Evolutionary conservation across 768 basidiomycete species (phyloP).

Genomic region (Jaapia argillacea): DNA sequence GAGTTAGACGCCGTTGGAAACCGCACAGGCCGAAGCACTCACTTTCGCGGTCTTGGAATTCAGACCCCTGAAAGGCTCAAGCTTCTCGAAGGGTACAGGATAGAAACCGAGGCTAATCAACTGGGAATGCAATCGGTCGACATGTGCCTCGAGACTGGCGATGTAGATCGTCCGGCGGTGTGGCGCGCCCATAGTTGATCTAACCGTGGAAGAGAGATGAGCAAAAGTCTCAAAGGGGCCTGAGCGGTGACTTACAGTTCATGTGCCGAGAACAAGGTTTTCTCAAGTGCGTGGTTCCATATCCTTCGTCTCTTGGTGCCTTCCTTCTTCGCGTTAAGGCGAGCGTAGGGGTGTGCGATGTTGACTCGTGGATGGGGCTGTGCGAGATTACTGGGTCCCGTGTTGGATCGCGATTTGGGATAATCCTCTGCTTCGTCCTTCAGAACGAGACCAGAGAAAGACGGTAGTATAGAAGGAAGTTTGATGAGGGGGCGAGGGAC

Average conservation of each 20-base stretch:
- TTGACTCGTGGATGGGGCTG: background rate
- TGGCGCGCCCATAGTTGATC: slow-evolving; percentile 57
- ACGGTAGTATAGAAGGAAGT: too few species aligned
- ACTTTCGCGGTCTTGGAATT: slow-evolving; percentile 74
- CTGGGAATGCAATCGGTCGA: slow-evolving; percentile 57
- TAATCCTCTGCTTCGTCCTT: too few species aligned
- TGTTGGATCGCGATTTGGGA: too few species aligned
- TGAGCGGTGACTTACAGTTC: slow-evolving; percentile 43
- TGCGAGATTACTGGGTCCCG: too few species aligned
- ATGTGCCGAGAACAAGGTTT: slow-evolving; percentile 52
- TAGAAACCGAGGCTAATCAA: slow-evolving; percentile 41
- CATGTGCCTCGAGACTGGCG: slow-evolving; percentile 62
- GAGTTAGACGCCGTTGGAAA: background rate
- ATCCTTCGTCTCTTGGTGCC: slow-evolving; percentile 57
- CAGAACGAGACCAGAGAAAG: too few species aligned
- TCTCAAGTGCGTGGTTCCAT: slow-evolving; percentile 74
- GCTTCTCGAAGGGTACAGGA: slow-evolving; percentile 44
- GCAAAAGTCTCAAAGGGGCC: background rate
- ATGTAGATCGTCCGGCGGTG: slow-evolving; percentile 63
- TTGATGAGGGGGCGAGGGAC: too few species aligned
- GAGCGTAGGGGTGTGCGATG: slow-evolving; percentile 59
- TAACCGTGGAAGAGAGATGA: slow-evolving; percentile 12
- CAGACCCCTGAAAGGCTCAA: slow-evolving; percentile 59
- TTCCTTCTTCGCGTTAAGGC: slow-evolving; percentile 51
- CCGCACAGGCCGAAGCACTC: slow-evolving; percentile 3